These are phyloP conservation scores for Blastobotrys malaysiensis DNA, from an alignment of 1,139 yeast species.

Conservation along the genomic window DNA sequence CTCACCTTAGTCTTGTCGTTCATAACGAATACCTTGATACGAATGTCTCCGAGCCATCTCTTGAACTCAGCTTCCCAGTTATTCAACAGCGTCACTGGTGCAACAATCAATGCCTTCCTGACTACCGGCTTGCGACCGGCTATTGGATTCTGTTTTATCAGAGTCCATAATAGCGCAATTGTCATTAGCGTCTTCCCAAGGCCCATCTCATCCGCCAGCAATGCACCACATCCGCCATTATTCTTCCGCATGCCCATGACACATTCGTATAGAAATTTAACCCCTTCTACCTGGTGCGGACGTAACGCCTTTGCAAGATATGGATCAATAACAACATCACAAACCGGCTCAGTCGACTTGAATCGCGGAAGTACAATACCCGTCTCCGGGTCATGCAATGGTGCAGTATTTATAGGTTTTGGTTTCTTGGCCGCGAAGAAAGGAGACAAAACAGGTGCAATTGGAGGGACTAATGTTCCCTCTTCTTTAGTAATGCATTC, in stretches of 20 bases:
- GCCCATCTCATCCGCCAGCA: slow-evolving; percentile 97
- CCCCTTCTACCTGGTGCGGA: slow-evolving; percentile 84
- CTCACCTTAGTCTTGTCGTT: slow-evolving; percentile 46
- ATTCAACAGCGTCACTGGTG: slow-evolving; percentile 84
- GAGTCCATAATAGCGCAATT: slow-evolving; percentile 76
- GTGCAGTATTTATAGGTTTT: slow-evolving; percentile 41
- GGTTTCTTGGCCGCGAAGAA: not conserved
- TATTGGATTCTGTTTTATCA: slow-evolving; percentile 67
- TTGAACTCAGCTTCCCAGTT: slow-evolving; percentile 88
- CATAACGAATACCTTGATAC: slow-evolving; percentile 40
- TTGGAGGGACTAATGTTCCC: not conserved
- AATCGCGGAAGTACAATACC: slow-evolving; percentile 46
- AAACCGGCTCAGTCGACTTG: slow-evolving; percentile 17
- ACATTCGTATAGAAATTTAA: slow-evolving; percentile 73
- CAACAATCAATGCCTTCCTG: slow-evolving; percentile 66
- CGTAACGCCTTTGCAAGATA: slow-evolving; percentile 50
- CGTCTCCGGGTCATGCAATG: slow-evolving; percentile 25
- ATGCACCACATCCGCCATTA: slow-evolving; percentile 61
- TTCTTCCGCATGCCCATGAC: slow-evolving; percentile 58
- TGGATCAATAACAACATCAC: slow-evolving; percentile 71
- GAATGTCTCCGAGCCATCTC: slow-evolving; percentile 78
- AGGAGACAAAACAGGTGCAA: not conserved
- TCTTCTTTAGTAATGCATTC: slow-evolving; percentile 1
- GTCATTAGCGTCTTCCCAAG: slow-evolving; percentile 90
- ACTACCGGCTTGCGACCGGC: slow-evolving; percentile 39